A percentile compares a stretch with the other conserved stretches of the same genome.
Evolutionary conservation across 73 alveolate species (phyloP).

Genomic region (Paramecium octaurelia): DNA sequence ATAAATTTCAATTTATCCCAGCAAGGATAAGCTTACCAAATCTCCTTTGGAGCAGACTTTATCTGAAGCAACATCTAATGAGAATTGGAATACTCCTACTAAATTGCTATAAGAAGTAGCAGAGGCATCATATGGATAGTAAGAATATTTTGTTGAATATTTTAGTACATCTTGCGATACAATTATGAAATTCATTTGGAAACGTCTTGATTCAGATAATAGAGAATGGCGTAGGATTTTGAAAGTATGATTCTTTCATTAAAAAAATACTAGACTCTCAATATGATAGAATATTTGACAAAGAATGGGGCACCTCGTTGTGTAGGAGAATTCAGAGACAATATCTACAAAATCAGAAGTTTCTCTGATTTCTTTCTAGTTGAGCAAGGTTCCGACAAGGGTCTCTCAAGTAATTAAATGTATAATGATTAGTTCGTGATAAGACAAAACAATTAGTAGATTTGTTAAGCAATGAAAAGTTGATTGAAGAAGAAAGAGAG

Average conservation of each 20-base stretch:
- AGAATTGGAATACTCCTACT: conserved; percentile 49
- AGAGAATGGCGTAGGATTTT: conserved; percentile 32
- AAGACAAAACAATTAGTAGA: conserved; percentile 21
- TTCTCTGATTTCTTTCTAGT: conserved; percentile 41
- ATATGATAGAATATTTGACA: conserved; percentile 12
- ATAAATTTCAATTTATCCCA: background rate
- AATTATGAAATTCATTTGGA: conserved; percentile 50
- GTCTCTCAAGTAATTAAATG: background rate
- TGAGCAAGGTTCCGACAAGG: conserved; percentile 17
- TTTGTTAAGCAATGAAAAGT: conserved; percentile 1
- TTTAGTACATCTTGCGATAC: background rate
- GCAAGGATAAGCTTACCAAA: conserved; percentile 43
- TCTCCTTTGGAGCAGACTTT: conserved; percentile 17
- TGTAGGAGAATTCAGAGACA: conserved; percentile 22
- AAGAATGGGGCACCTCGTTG: conserved; percentile 48
- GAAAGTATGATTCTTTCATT: background rate
- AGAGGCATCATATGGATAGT: conserved; percentile 47
- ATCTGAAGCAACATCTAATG: conserved; percentile 40
- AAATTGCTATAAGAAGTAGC: conserved; percentile 23
- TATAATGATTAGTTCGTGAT: background rate
- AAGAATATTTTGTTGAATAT: background rate
- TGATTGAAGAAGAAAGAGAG: conserved; percentile 37
- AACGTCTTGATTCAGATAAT: conserved; percentile 44
- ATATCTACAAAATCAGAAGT: background rate
- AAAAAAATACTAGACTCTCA: background rate